phyloP scores from a whole-genome alignment of 1,139 yeast genomes.

The Candida glucosophila region DNA sequence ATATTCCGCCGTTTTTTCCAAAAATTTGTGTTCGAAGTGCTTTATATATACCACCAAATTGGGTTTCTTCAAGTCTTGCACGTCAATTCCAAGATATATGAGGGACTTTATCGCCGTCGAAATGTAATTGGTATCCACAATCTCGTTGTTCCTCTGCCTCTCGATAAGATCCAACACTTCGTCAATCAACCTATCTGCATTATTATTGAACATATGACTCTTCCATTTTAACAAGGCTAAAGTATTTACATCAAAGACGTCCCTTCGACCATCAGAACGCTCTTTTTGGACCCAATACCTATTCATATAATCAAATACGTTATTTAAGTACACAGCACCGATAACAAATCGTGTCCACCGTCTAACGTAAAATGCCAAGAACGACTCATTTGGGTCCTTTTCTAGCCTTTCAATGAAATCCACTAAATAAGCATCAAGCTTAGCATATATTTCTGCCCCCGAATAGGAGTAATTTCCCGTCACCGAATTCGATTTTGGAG shows the following conservation, averaged over 20 bases:
- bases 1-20: conserved; percentile 65
- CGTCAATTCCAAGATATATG: conserved; percentile 68
- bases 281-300: conserved; percentile 98
- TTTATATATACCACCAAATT: conserved; percentile 76
- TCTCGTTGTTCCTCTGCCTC: conserved; percentile 71
- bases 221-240: conserved; percentile 86
- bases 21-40: conserved; percentile 68
- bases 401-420: conserved; percentile 49
- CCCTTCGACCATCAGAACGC: conserved; percentile 89
- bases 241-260: conserved; percentile 85
- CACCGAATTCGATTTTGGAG: conserved; percentile 6
- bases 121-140: conserved; percentile 58
- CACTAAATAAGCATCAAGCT: conserved; percentile 58
- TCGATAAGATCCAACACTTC: conserved; percentile 74
- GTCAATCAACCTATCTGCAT: conserved; percentile 49
- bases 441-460: conserved; percentile 83
- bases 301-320: conserved; percentile 91
- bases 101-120: conserved; percentile 77
- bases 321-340: conserved; percentile 88
- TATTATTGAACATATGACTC: conserved; percentile 64
- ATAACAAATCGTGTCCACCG: conserved; percentile 86
- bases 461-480: conserved; percentile 40
- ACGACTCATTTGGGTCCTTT: conserved; percentile 50
- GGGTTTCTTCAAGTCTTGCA: conserved; percentile 76
- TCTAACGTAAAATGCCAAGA: conserved; percentile 76